Evolutionary conservation across 1,139 yeast species (phyloP).

Genomic region (Nakaseomyces glabratus): DNA sequence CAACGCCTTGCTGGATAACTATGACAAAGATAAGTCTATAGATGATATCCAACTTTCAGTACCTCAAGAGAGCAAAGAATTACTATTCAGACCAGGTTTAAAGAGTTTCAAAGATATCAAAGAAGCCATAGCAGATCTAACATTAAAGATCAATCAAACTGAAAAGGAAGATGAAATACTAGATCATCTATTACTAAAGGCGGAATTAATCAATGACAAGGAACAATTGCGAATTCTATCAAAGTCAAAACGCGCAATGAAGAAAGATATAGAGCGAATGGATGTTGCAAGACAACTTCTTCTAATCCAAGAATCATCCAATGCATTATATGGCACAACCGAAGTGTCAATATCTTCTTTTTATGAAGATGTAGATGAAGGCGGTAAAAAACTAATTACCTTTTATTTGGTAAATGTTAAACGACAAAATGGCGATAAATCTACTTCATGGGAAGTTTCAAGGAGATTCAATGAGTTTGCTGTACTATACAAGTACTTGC

Average conservation of each 20-base stretch:
- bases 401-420: conserved; percentile 73
- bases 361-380: conserved; percentile 40
- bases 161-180: conserved; percentile 56
- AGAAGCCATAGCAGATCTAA: conserved; percentile 32
- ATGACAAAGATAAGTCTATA: not conserved
- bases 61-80: not conserved
- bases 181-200: conserved; percentile 61
- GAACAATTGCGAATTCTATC: conserved; percentile 58
- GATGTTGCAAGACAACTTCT: conserved; percentile 73
- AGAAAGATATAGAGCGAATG: conserved; percentile 59
- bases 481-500: conserved; percentile 58
- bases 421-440: conserved; percentile 39
- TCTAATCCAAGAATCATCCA: conserved; percentile 74
- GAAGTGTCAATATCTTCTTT: conserved; percentile 57
- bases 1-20: not conserved
- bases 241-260: conserved; percentile 57
- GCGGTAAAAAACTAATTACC: conserved; percentile 53
- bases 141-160: conserved; percentile 51
- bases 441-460: conserved; percentile 85
- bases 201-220: conserved; percentile 70
- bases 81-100: too few relatives aligned
- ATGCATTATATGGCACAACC: conserved; percentile 66
- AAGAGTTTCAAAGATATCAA: conserved; percentile 7
- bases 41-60: not conserved
- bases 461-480: conserved; percentile 80